phyloP scores from a whole-genome alignment of 306 rosid species.

The Mimosa bimucronata region DNA sequence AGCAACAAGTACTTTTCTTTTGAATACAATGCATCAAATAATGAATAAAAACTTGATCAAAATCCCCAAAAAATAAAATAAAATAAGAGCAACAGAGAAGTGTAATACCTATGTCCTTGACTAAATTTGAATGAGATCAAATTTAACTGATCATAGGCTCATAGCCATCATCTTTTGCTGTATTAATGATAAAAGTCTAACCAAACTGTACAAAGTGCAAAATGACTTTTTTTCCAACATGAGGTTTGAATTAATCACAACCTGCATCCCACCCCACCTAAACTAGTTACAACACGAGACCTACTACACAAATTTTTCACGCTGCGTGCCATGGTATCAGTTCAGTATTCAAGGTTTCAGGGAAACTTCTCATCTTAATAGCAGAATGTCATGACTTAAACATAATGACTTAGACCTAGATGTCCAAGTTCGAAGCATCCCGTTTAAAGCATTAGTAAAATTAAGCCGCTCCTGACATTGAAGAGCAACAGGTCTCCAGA shows the following conservation, averaged over 20 bases:
- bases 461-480: constrained; percentile 5
- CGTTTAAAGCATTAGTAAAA: not conserved
- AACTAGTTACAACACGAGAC: not conserved
- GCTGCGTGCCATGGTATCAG: not conserved
- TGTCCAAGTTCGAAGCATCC: not conserved
- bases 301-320: not conserved
- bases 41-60: not conserved
- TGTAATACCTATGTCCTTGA: not conserved
- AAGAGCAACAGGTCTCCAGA: constrained; percentile 5
- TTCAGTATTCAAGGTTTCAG: not conserved
- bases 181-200: not conserved
- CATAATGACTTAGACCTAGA: not conserved
- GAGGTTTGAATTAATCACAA: not conserved
- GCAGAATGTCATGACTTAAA: not conserved
- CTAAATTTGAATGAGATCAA: constrained; percentile 8
- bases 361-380: not conserved
- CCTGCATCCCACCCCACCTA: not conserved
- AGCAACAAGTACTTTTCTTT: not conserved
- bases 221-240: not conserved
- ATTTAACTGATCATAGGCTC: not conserved
- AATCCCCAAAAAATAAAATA: not conserved
- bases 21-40: constrained; percentile 8
- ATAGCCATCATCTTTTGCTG: not conserved
- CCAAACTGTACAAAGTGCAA: not conserved
- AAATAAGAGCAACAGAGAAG: not conserved